A percentile compares a stretch with the other conserved stretches of the same genome.
Evolutionary conservation across 2,329 filamentous ascomycete genomes (phyloP).

Genomic region (Talaromyces funiculosus): DNA sequence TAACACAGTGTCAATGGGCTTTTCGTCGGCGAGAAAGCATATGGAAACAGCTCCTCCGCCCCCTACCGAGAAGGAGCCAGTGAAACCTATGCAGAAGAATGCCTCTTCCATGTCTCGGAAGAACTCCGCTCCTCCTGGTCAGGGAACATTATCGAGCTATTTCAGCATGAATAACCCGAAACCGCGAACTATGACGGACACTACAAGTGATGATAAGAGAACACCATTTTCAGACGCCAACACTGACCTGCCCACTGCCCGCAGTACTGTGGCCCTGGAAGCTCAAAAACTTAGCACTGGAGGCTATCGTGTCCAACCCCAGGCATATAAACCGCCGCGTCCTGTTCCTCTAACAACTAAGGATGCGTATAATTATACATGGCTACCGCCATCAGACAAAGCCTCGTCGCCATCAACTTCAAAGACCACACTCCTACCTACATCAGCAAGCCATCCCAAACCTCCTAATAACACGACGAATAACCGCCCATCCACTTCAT

Average conservation of each 20-base stretch:
- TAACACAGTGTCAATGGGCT: conserved; percentile 46
- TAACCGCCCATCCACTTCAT: conserved; percentile 27
- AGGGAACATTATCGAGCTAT: conserved; percentile 50
- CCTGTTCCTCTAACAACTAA: conserved; percentile 27
- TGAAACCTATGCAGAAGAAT: background rate
- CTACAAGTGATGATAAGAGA: background rate
- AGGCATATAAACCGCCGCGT: conserved; percentile 27
- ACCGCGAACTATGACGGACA: conserved; percentile 9
- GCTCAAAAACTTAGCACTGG: conserved; percentile 3
- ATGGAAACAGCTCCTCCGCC: conserved; percentile 30
- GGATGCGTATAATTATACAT: conserved; percentile 28
- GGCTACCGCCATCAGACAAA: conserved; percentile 22
- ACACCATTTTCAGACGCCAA: background rate
- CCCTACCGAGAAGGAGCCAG: background rate
- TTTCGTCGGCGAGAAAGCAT: conserved; percentile 58
- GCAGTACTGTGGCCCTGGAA: conserved; percentile 18
- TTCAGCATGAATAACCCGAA: conserved; percentile 35
- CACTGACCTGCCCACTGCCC: background rate
- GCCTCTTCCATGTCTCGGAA: conserved; percentile 17
- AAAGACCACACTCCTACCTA: conserved; percentile 13
- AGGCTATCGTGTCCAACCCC: conserved; percentile 28
- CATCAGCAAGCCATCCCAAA: conserved; percentile 22
- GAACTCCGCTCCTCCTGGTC: conserved; percentile 29
- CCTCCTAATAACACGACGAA: background rate
- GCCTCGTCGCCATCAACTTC: conserved; percentile 5